Conservation (phyloP, 2,329 filamentous ascomycete species). For the Chaetomium strumarium region DNA sequence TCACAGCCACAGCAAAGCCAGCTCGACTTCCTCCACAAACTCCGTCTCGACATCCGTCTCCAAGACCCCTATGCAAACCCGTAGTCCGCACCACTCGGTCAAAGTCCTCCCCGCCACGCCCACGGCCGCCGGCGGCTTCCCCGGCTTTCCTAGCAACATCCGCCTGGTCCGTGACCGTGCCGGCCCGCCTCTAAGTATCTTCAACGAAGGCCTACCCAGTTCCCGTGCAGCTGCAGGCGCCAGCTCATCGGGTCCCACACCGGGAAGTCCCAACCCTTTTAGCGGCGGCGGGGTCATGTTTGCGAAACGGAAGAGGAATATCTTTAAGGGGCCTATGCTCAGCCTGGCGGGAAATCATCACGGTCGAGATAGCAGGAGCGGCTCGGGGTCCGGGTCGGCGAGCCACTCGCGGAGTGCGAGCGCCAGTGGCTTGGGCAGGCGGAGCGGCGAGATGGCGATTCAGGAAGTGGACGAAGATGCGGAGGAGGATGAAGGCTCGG, state of each 20-base stretch:
- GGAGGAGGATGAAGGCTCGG: conserved; percentile 10
- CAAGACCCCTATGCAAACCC: conserved; percentile 57
- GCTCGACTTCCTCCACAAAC: conserved; percentile 79
- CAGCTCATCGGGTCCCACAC: conserved; percentile 3
- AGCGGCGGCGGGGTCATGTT: conserved; percentile 53
- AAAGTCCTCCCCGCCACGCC: conserved; percentile 94
- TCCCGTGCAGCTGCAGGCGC: conserved; percentile 8
- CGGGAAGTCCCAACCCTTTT: conserved; percentile 51
- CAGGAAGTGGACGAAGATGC: conserved; percentile 45
- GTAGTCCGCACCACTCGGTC: conserved; percentile 82
- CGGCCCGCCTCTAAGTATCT: conserved; percentile 45
- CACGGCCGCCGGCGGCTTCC: conserved; percentile 46
- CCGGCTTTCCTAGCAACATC: conserved; percentile 72
- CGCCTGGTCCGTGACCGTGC: conserved; percentile 63
- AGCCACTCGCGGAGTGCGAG: conserved; percentile 54
- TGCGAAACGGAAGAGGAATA: conserved; percentile 71
- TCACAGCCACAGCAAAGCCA: conserved; percentile 88
- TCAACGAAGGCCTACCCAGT: conserved; percentile 54
- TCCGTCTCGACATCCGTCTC: conserved; percentile 64
- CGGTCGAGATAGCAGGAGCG: conserved; percentile 24
- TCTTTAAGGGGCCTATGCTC: conserved; percentile 76
- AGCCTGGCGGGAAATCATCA: conserved; percentile 35
- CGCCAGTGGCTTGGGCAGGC: conserved; percentile 55
- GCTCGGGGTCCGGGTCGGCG: conserved; percentile 29
- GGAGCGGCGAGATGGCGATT: conserved; percentile 70